phyloP scores from a whole-genome alignment of 495 filamentous ascomycete species.

The Neurospora tetraspora region DNA sequence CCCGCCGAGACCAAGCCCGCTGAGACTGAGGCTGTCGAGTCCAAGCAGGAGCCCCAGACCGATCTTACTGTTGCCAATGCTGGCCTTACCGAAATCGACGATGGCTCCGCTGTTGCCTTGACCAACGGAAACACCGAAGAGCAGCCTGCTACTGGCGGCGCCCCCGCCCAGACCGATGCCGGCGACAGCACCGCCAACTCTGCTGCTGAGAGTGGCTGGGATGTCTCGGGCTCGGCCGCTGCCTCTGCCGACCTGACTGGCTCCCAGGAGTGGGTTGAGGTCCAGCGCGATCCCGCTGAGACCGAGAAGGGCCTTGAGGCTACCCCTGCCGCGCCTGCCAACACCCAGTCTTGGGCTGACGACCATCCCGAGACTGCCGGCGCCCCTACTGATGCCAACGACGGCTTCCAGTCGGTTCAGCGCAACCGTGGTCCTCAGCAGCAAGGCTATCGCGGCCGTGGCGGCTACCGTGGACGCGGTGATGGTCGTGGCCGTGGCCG shows the following conservation, averaged over 20 bases:
- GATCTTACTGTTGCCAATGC: conserved; percentile 75
- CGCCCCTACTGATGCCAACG: conserved; percentile 22
- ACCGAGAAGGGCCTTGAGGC: conserved; percentile 58
- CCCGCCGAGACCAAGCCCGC: conserved; percentile 19
- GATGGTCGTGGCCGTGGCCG: conserved; percentile 39
- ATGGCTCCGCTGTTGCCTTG: conserved; percentile 29
- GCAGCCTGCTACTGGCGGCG: conserved; percentile 25
- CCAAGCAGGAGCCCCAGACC: conserved; percentile 41
- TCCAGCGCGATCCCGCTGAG: conserved; percentile 55
- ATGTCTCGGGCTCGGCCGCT: conserved; percentile 26
- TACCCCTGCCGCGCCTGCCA: conserved; percentile 40
- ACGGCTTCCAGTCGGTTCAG: conserved; percentile 65
- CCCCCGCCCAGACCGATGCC: conserved; percentile 45
- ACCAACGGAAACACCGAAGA: conserved; percentile 43
- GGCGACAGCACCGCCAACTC: conserved; percentile 54
- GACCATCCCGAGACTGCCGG: conserved; percentile 12
- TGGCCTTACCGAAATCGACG: conserved; percentile 57
- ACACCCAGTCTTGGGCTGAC: conserved; percentile 15
- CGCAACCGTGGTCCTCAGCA: conserved; percentile 37
- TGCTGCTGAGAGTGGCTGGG: conserved; percentile 60
- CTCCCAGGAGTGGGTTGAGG: conserved; percentile 65
- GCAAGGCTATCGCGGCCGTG: conserved; percentile 27
- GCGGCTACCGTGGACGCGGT: conserved; percentile 47
- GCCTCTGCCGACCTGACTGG: conserved; percentile 39
- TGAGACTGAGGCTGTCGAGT: conserved; percentile 30